These are phyloP conservation scores for Sporothrix sp. DNA, from an alignment of 2,329 filamentous ascomycete genomes.

Conservation along the genomic window DNA sequence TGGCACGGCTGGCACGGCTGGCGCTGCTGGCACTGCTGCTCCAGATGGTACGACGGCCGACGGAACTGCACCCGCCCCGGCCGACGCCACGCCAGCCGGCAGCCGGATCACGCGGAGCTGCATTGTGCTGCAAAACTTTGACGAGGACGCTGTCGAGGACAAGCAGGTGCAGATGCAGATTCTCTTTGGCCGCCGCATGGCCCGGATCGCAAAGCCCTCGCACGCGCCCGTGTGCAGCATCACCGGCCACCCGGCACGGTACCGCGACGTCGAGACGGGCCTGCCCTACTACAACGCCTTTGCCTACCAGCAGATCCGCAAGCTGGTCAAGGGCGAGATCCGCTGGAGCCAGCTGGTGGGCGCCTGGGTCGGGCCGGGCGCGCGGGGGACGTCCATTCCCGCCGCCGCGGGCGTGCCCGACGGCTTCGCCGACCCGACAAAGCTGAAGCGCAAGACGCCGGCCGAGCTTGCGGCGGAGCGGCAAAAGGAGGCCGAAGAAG, in stretches of 20 bases:
- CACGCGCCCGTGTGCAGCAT: conserved; percentile 61
- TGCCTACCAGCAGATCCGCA: conserved; percentile 74
- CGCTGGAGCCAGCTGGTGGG: conserved; percentile 74
- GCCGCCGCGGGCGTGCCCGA: conserved; percentile 71
- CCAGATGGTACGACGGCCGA: no score
- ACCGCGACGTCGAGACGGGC: conserved; percentile 75
- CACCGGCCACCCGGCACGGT: conserved; percentile 70
- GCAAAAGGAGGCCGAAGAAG: not conserved
- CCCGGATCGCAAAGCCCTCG: conserved; percentile 43
- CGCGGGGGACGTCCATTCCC: conserved; percentile 33
- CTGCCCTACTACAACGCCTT: conserved; percentile 69
- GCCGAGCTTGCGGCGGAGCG: not conserved
- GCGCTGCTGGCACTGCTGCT: no score
- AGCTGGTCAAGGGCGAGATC: conserved; percentile 62
- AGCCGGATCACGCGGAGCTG: conserved; percentile 47
- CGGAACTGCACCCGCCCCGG: no score
- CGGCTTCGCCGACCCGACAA: conserved; percentile 46
- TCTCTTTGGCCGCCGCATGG: conserved; percentile 50
- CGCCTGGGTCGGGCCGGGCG: conserved; percentile 65
- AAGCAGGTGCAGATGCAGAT: conserved; percentile 49
- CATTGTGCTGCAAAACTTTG: conserved; percentile 51
- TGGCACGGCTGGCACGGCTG: no score
- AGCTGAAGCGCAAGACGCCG: conserved; percentile 15
- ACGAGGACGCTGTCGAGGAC: conserved; percentile 46
- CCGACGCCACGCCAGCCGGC: conserved; percentile 25